Evolutionary conservation across 2,329 filamentous ascomycete species (phyloP).

Genomic region (Dendryphion nanum): DNA sequence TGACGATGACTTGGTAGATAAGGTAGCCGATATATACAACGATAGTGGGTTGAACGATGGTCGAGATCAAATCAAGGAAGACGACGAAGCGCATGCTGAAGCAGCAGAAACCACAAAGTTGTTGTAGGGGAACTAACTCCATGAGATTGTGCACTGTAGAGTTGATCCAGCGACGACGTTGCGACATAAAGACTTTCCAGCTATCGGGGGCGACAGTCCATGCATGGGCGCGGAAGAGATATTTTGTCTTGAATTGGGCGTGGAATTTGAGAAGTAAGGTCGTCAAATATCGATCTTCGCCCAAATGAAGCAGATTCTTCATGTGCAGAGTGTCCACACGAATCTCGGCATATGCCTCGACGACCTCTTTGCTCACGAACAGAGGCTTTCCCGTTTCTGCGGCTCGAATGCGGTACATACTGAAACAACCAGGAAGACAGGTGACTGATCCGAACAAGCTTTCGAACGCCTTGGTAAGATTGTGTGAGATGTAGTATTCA

Average conservation of each 20-base stretch:
- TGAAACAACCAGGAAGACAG: conserved; percentile 97
- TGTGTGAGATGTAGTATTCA: conserved; percentile 99
- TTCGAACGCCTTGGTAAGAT: conserved; percentile 94
- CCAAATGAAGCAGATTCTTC: conserved; percentile 95
- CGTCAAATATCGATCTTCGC: conserved; percentile 96
- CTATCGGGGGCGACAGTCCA: conserved; percentile 97
- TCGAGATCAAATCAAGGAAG: conserved; percentile 89
- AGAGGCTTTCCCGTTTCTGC: conserved; percentile 93
- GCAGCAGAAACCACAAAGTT: conserved; percentile 99
- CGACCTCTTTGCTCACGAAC: conserved; percentile 89
- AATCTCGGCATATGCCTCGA: conserved; percentile 85
- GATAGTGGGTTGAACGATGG: conserved; percentile 86
- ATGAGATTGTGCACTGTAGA: conserved; percentile 97
- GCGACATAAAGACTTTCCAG: conserved; percentile 92
- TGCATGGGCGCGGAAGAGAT: conserved; percentile 85
- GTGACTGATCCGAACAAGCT: conserved; percentile 96
- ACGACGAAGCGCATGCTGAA: conserved; percentile 99
- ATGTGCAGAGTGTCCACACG: conserved; percentile 97
- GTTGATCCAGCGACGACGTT: conserved; percentile 99
- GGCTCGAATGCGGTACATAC: conserved; percentile 96
- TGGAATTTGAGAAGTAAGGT: conserved; percentile 92
- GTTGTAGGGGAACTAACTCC: conserved; percentile 87
- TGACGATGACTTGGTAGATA: conserved; percentile 67
- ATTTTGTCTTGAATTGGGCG: conserved; percentile 96
- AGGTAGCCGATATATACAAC: conserved; percentile 88